Evolutionary conservation across 345 rosid species (phyloP), one percentile per base, ranked within the genome.

Genomic region (Corchorus capsularis): DNA sequence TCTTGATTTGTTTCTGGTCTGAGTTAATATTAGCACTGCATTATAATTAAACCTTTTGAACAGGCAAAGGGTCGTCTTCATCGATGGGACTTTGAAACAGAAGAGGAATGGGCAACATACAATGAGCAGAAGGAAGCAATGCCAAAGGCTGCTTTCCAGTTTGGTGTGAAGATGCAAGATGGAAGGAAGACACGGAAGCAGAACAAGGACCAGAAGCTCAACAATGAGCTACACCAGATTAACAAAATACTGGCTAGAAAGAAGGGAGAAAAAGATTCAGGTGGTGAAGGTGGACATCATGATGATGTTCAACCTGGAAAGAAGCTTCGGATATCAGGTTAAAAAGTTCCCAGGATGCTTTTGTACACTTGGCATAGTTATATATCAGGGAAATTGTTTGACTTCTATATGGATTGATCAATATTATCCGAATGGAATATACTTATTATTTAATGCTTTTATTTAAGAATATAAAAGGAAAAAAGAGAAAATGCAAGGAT

Each of bases 71-170:
- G 97, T 4, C 97, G 97, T 53, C 93, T 93, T 77, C 99, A 93
- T 81, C 81, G 96, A 20, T 95, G 99, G 99, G 99, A 95, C 82
- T 93, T 93, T n/a, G 97, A 96, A 87, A 93, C 99, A 0, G 99
- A 95, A 79, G 99, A 96, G 68, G 97, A 96, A 77, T 96, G 99
- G 98, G 99, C 94, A 47, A 87, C 85, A 50, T 93, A 92, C 83
- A 96, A 96, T 61, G 99, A 96, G 79, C 98, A 96, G 86, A 93
- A 96, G 87, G 98, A 96, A 89, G 99, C 99, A 13, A 93, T 90
- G 98, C 99, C 99, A 13, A 96, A 96, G 86, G 98, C 98, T 9
- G 99, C 99, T 8, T 96, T 90, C 83, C 99, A 96, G 82, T 96
- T 96, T 54, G 99, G 99, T 16, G 96, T 96, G 79, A 96, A 96